Conservation (phyloP, 2,329 filamentous ascomycete genomes). For the Trichophyton mentagrophytes region DNA sequence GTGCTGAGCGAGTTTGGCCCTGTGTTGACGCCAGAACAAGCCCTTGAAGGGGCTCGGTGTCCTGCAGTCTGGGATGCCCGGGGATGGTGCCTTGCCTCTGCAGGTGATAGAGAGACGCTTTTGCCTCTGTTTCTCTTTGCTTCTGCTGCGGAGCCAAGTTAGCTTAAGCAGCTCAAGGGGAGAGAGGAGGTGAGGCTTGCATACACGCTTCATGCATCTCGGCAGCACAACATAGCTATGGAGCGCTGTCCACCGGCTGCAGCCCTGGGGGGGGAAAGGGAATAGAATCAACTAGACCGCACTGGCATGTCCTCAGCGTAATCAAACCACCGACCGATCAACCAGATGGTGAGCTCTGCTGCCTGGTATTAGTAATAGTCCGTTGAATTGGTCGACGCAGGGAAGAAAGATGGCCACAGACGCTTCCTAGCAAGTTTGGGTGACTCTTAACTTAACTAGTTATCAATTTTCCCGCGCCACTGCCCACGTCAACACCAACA, state of each 20-base stretch:
- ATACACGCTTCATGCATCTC: too few species aligned
- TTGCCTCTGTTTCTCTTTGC: not conserved
- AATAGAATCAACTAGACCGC: not conserved
- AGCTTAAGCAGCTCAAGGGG: not conserved
- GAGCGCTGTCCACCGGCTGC: too few species aligned
- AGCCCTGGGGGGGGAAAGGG: not conserved
- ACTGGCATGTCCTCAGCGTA: not conserved
- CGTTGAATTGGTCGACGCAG: not conserved
- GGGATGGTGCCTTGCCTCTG: not conserved
- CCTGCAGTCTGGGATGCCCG: not conserved
- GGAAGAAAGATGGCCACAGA: not conserved
- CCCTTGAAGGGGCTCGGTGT: too few species aligned
- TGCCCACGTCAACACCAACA: not conserved
- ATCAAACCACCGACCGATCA: not conserved
- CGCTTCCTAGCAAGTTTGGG: not conserved
- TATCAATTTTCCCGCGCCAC: not conserved
- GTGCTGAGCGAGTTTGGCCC: not conserved
- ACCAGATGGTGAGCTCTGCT: not conserved
- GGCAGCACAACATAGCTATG: too few species aligned
- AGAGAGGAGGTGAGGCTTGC: too few species aligned
- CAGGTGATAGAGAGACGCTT: not conserved
- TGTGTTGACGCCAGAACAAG: not conserved
- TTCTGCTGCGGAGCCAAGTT: not conserved
- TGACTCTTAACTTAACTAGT: not conserved
- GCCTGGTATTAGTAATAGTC: not conserved